Conservation (phyloP, 495 filamentous ascomycete genomes). For the Neohortaea acidophila region DNA sequence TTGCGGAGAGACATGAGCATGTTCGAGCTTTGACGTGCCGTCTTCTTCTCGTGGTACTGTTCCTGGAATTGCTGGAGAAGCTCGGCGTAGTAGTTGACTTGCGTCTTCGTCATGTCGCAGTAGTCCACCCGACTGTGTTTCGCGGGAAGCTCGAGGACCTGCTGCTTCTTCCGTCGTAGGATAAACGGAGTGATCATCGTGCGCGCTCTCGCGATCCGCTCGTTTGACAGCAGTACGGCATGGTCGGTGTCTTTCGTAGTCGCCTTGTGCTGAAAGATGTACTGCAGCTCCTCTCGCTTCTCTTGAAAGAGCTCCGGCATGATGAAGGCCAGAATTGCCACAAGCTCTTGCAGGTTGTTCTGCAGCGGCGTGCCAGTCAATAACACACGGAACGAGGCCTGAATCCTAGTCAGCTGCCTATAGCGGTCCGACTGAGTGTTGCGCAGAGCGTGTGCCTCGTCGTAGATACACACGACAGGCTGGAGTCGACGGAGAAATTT, state of each 20-base stretch:
- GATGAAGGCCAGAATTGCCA: constrained; percentile 78
- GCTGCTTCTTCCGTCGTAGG: constrained; percentile 79
- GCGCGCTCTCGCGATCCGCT: constrained; percentile 70
- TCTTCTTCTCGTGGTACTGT: constrained; percentile 40
- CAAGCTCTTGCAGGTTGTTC: constrained; percentile 87
- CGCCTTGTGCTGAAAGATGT: constrained; percentile 80
- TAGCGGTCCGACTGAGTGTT: constrained; percentile 71
- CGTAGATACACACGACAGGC: constrained; percentile 61
- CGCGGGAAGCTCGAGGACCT: constrained; percentile 75
- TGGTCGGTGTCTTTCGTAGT: constrained; percentile 55
- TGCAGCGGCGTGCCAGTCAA: constrained; percentile 90
- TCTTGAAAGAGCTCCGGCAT: constrained; percentile 67
- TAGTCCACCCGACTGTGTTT: constrained; percentile 66
- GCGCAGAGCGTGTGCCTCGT: constrained; percentile 86
- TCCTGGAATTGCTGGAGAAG: constrained; percentile 41
- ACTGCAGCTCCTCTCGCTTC: constrained; percentile 55
- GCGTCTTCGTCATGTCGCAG: constrained; percentile 62
- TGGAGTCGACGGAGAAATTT: constrained; percentile 48
- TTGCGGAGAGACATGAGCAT: constrained; percentile 84
- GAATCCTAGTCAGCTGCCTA: constrained; percentile 61
- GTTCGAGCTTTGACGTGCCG: constrained; percentile 43
- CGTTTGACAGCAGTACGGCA: constrained; percentile 62
- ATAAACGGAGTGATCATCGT: constrained; percentile 94
- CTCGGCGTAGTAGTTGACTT: constrained; percentile 52
- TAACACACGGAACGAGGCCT: constrained; percentile 61